These are phyloP conservation scores for Metschnikowia orientalis DNA, from an alignment of 805 yeast genomes.

Conservation along the genomic window DNA sequence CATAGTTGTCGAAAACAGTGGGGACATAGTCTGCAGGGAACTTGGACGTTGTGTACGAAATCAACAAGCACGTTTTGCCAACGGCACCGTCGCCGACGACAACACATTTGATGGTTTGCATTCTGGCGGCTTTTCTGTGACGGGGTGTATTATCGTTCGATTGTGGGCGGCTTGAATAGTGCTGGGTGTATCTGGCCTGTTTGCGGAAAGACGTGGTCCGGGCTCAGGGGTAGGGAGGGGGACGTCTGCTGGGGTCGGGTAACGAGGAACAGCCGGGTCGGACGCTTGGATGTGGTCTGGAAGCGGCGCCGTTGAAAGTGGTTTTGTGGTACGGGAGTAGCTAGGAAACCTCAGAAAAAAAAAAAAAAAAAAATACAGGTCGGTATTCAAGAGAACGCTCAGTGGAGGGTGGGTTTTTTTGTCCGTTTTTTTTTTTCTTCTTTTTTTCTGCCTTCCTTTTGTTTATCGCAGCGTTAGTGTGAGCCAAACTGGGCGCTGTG, in stretches of 20 bases:
- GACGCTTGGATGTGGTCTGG: not conserved
- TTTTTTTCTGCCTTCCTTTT: too few relatives aligned
- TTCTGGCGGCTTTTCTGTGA: conserved; percentile 13
- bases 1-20: conserved; percentile 95
- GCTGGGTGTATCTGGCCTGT: not conserved
- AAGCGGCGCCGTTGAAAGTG: not conserved
- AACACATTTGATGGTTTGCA: conserved; percentile 83
- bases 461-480: too few relatives aligned
- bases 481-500: too few relatives aligned
- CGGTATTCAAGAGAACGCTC: too few relatives aligned
- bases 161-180: too few relatives aligned
- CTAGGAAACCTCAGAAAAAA: too few relatives aligned
- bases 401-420: not conserved
- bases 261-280: too few relatives aligned
- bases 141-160: conserved; percentile 2
- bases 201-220: conserved; percentile 4
- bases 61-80: conserved; percentile 92
- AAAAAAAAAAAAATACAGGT: conserved; percentile 1
- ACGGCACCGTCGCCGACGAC: conserved; percentile 99
- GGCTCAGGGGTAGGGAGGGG: too few relatives aligned
- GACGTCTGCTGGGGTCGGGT: too few relatives aligned
- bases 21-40: conserved; percentile 98
- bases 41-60: conserved; percentile 93
- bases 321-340: conserved; percentile 1
- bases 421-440: conserved; percentile 2